These are phyloP conservation scores for Dryas alaskensis DNA, from an alignment of 306 rosid genomes.

Conservation along the genomic window DNA sequence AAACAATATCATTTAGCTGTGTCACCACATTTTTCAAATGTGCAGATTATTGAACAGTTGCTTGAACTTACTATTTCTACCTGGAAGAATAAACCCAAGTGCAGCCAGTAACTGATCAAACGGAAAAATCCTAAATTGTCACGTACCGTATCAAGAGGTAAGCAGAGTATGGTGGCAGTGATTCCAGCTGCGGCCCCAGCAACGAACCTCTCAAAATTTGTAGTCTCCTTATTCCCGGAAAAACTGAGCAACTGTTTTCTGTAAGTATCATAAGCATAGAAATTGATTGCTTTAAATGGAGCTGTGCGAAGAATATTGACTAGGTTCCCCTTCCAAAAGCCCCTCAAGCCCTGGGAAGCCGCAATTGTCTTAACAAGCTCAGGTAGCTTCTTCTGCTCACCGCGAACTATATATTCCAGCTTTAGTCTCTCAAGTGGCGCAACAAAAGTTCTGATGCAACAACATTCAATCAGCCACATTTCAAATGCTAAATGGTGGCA, in stretches of 20 bases:
- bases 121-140: slow-evolving; percentile 12
- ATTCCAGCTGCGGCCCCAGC: slow-evolving; percentile 98
- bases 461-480: slow-evolving; percentile 13
- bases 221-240: slow-evolving; percentile 70
- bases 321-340: slow-evolving; percentile 96
- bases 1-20: background rate
- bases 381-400: slow-evolving; percentile 64
- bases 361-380: slow-evolving; percentile 69
- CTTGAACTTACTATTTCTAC: background rate
- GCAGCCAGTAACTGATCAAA: slow-evolving; percentile 10
- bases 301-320: slow-evolving; percentile 91
- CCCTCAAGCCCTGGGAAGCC: slow-evolving; percentile 77
- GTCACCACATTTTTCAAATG: background rate
- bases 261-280: slow-evolving; percentile 85
- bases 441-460: slow-evolving; percentile 69
- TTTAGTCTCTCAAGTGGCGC: slow-evolving; percentile 98
- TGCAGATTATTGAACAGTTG: too few species aligned
- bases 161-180: slow-evolving; percentile 75
- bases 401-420: slow-evolving; percentile 91
- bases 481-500: background rate
- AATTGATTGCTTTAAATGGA: slow-evolving; percentile 91
- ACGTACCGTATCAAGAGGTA: slow-evolving; percentile 95
- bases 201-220: slow-evolving; percentile 85
- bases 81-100: background rate
- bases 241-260: slow-evolving; percentile 73